phyloP scores from a whole-genome alignment of 805 yeast genomes.

The Candida hungchunana region DNA sequence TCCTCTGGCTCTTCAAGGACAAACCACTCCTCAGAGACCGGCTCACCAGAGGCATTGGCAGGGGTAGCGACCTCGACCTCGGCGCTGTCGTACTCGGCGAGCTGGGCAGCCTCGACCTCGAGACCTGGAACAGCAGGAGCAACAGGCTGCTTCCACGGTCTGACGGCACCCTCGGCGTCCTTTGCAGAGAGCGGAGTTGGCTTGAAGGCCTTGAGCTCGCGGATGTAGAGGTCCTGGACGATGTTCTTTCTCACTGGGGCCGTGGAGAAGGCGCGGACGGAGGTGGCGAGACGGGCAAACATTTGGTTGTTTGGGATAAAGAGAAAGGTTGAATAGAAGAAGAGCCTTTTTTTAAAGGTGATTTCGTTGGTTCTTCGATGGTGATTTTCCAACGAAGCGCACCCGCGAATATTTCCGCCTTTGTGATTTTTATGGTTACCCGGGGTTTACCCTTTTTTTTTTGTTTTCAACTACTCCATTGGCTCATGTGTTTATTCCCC shows the following conservation, averaged over 20 bases:
- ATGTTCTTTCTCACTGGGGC: constrained; percentile 43
- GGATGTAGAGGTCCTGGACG: constrained; percentile 79
- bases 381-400: no score
- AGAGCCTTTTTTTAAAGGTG: constrained; percentile 1
- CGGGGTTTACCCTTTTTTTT: no score
- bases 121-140: constrained; percentile 71
- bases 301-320: constrained; percentile 10
- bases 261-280: constrained; percentile 34
- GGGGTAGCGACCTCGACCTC: constrained; percentile 63
- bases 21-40: constrained; percentile 62
- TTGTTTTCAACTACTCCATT: no score
- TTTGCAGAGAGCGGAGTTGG: constrained; percentile 69
- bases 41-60: constrained; percentile 39
- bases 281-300: constrained; percentile 22
- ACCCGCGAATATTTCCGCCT: no score
- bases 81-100: constrained; percentile 63
- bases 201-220: constrained; percentile 84
- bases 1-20: constrained; percentile 70
- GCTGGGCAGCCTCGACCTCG: constrained; percentile 63
- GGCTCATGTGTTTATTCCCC: no score
- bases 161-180: constrained; percentile 75
- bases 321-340: not conserved
- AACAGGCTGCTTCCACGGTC: constrained; percentile 78
- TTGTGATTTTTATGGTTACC: no score
- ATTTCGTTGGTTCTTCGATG: not conserved